Conservation (phyloP, 495 filamentous ascomycete species). For the Penicillium coffeae region DNA sequence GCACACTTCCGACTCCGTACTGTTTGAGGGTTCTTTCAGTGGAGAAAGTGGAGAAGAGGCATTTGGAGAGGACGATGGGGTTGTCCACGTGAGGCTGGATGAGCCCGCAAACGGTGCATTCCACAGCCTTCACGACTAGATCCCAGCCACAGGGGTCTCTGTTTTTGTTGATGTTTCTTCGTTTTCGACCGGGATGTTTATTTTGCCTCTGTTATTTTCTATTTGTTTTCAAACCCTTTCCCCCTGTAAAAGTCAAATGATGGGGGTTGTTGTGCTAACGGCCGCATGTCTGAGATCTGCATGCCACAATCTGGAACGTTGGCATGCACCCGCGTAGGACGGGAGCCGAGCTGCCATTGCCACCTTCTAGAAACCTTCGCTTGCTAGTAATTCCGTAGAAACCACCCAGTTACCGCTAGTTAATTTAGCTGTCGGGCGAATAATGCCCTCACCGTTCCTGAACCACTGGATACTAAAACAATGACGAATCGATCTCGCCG, state of each 20-base stretch:
- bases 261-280: neutral
- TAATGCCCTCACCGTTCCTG: constrained; percentile 5
- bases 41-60: constrained; percentile 23
- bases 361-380: constrained; percentile 29
- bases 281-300: neutral
- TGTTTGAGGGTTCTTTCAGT: constrained; percentile 17
- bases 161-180: neutral
- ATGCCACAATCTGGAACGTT: constrained; percentile 6
- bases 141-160: neutral
- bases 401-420: neutral
- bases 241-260: neutral
- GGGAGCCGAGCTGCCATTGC: constrained; percentile 17
- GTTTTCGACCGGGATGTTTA: neutral
- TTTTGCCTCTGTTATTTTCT: neutral
- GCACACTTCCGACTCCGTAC: constrained; percentile 16
- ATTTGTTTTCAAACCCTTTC: neutral
- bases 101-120: neutral
- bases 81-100: constrained; percentile 16
- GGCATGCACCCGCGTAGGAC: constrained; percentile 11
- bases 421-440: too few species aligned
- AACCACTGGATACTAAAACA: neutral
- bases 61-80: constrained; percentile 2
- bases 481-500: neutral
- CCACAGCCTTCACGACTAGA: too few species aligned
- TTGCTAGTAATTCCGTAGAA: constrained; percentile 18